Percentiles rank a stretch among this genome's conserved stretches.
Evolutionary conservation across 2,329 filamentous ascomycete species (phyloP).

Genomic region (Colletotrichum euphorbiae): DNA sequence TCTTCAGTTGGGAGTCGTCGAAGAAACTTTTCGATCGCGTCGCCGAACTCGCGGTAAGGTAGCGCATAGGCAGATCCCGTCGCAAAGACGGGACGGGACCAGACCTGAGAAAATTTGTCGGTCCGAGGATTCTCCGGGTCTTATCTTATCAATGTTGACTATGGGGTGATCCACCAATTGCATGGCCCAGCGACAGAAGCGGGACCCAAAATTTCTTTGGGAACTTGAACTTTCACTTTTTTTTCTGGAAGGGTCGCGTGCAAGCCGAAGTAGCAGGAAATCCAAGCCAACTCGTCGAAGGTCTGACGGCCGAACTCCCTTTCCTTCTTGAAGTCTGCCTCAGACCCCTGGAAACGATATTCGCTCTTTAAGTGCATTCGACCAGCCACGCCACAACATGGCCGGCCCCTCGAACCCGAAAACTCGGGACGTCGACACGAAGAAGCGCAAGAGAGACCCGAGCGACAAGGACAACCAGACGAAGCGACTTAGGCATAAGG

Average conservation of each 20-base stretch:
- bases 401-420: conserved; percentile 49
- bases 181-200: conserved; percentile 32
- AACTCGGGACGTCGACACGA: conserved; percentile 52
- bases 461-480: conserved; percentile 55
- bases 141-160: conserved; percentile 39
- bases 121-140: conserved; percentile 30
- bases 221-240: conserved; percentile 40
- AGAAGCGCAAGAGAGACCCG: conserved; percentile 61
- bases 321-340: not conserved
- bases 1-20: conserved; percentile 22
- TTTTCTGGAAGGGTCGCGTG: conserved; percentile 33
- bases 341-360: not conserved
- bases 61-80: too few relatives aligned
- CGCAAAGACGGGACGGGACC: too few relatives aligned
- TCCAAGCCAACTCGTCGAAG: conserved; percentile 26
- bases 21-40: conserved; percentile 18
- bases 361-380: not conserved
- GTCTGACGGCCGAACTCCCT: conserved; percentile 10
- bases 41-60: not conserved
- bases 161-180: conserved; percentile 36
- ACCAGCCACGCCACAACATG: conserved; percentile 46
- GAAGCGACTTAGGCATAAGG: conserved; percentile 50
- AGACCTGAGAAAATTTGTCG: conserved; percentile 35
- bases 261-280: conserved; percentile 31
- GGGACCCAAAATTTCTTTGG: conserved; percentile 42